Evolutionary conservation across 371 early-diverging fungal genomes (phyloP), one percentile per base, ranked within the genome.

Genomic region (Saksenaea oblongispora): DNA sequence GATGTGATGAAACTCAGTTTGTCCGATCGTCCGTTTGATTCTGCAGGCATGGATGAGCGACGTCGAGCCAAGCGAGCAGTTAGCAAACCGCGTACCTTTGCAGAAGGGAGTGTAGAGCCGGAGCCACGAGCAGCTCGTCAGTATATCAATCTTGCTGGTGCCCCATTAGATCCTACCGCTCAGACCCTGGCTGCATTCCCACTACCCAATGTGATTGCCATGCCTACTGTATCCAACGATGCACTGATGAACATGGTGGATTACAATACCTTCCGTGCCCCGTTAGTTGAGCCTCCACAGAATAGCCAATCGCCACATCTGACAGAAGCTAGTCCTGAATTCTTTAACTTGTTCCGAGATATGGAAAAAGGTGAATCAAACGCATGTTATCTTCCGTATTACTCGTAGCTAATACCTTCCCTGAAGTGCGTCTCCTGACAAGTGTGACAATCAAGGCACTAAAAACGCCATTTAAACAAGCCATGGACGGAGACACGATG

Each of bases 21-120:
- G 17, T 36, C 62, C 1, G 61, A 56, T 18, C 54, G 71, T 27
- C 70, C 70, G 5, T 81, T 74, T 58, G 82, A 81, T 58, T 54
- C 65, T 0, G 54, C 60, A 24, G 64, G 66, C n/a, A 56, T 64
- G 42, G 70, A 78, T 28, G 82, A 74, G 26, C 70, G 59, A 39
- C 69, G 75, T 26, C 64, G 72, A 39, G 62, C 58, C 8, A 76
- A 72, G 59, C 61, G 69, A 44, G 57, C 69, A 28, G 26, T 59
- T 24, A 59, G 42, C 13, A 63, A 55, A 22, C 66, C 64, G 0
- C 69, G 68, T 58, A 53, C 77, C 11, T 60, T 66, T 59, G 56
- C 55, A n/a, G 62, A 65, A 24, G 58, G 66, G 26, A 36, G 51
- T 28, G 51, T 51, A 10, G 24, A 41, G 22, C 59, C 63, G 15